phyloP scores from a whole-genome alignment of 805 yeast genomes.

The Candida sakaeoensis region DNA sequence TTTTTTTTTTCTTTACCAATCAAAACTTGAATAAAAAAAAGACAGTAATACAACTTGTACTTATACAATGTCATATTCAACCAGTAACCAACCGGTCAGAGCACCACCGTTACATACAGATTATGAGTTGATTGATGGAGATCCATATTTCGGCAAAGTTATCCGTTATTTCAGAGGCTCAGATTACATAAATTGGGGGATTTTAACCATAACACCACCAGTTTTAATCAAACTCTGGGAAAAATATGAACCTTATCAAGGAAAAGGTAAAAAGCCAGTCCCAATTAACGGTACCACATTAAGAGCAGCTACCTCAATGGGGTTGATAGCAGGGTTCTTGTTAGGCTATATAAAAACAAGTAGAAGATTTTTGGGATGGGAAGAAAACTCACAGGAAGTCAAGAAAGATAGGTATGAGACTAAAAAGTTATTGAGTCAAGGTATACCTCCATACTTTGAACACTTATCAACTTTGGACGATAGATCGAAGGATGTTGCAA shows the following conservation, averaged over 20 bases:
- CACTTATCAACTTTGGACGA: conserved; percentile 54
- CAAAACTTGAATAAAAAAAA: conserved; percentile 26
- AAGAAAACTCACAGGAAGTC: conserved; percentile 71
- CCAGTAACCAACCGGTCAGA: conserved; percentile 39
- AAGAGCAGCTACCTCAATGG: conserved; percentile 60
- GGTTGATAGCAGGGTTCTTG: conserved; percentile 70
- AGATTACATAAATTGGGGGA: conserved; percentile 54
- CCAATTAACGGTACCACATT: conserved; percentile 53
- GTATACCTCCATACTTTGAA: conserved; percentile 63
- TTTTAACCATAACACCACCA: conserved; percentile 40
- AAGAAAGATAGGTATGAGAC: conserved; percentile 69
- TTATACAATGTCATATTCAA: conserved; percentile 34
- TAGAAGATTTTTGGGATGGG: conserved; percentile 72
- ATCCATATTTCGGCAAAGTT: conserved; percentile 73
- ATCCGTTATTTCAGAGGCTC: conserved; percentile 66
- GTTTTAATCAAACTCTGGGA: conserved; percentile 41
- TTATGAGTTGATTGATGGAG: conserved; percentile 63
- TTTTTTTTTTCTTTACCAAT: conserved; percentile 23
- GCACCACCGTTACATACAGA: conserved; percentile 33
- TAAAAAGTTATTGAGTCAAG: conserved; percentile 60
- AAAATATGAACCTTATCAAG: conserved; percentile 38
- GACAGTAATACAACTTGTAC: too few species aligned
- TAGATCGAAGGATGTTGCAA: conserved; percentile 69
- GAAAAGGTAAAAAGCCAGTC: conserved; percentile 41
- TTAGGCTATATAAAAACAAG: conserved; percentile 65